phyloP scores from a whole-genome alignment of 495 filamentous ascomycete species.

The Neurospora discreta region DNA sequence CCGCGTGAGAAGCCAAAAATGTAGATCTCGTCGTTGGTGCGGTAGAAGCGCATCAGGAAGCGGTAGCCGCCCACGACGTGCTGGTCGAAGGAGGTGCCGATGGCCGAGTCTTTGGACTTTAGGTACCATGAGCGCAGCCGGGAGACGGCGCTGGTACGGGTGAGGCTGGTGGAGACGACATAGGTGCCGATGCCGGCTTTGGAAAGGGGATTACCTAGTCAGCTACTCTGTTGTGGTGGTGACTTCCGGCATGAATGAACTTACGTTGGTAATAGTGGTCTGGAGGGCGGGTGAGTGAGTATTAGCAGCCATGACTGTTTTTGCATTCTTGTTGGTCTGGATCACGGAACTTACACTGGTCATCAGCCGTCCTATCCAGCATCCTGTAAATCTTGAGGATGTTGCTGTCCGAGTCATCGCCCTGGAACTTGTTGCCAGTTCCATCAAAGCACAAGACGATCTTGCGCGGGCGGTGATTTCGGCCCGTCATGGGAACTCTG shows the following conservation, averaged over 20 bases:
- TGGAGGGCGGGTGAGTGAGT: slow-evolving; percentile 11
- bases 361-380: slow-evolving; percentile 40
- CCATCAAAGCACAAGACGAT: slow-evolving; percentile 83
- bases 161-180: slow-evolving; percentile 54
- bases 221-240: slow-evolving; percentile 5
- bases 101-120: slow-evolving; percentile 76
- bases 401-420: slow-evolving; percentile 74
- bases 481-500: neutral
- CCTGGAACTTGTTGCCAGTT: slow-evolving; percentile 77
- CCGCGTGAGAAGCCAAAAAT: slow-evolving; percentile 82
- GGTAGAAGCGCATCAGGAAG: slow-evolving; percentile 81
- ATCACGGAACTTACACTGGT: slow-evolving; percentile 34
- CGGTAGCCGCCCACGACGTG: slow-evolving; percentile 81
- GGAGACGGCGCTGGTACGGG: slow-evolving; percentile 51
- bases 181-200: slow-evolving; percentile 77
- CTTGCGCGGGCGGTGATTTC: slow-evolving; percentile 23
- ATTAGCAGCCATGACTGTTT: slow-evolving; percentile 1
- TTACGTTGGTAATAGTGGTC: slow-evolving; percentile 61
- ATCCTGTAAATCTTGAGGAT: slow-evolving; percentile 78
- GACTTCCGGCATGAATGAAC: slow-evolving; percentile 4
- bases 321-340: too few species aligned
- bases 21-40: slow-evolving; percentile 66
- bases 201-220: slow-evolving; percentile 27
- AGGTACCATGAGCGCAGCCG: slow-evolving; percentile 63
- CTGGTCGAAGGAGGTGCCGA: slow-evolving; percentile 73